Base-by-base conservation (phyloP, 2,329 filamentous ascomycete species). In the Fusarium lateritium region DNA sequence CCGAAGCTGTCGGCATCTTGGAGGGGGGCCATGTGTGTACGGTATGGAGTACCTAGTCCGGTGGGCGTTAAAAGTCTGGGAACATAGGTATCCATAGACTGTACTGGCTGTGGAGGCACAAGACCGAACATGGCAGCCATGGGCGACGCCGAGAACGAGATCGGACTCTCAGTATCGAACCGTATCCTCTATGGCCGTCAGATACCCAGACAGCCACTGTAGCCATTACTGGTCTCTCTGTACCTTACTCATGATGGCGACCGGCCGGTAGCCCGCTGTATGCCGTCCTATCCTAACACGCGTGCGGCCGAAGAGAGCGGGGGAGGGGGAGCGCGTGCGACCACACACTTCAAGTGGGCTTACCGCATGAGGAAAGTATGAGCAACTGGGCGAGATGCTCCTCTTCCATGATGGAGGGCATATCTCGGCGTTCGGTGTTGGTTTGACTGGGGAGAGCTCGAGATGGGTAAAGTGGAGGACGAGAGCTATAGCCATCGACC, bases 391-490 rank as follows among this genome's bases (percentile, higher is more conserved):
- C 38, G 40, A 56, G 51, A 45, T 19, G 28, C n/a, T 47, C 36
- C 34, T 66, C 50, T 45, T 55, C 31, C 51, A 57, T 66, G 55
- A 45, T 46, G 50, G 55, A 57, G 74, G 74, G 65, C 66, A 73
- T 76, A 75, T 75, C 70, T 76, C 74, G 74, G 74, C 55, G 62
- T 76, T 76, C 74, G 74, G 74, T 21, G 66, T 73, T 67, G 56
- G 26, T 34, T 63, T 55, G 28, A 15, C 44, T 45, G 31, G 51
- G 65, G 50, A 57, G 62, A 56, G 60, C 46, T 64, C 45, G 19
- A 53, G 59, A 49, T 53, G 45, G 26, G 34, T 40, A 56, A 49
- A 63, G 60, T 60, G 55, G 50, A 53, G 53, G 55, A 49, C 49
- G 40, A 39, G 22, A 58, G 50, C 64, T 56, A 56, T 40, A 28